Base-by-base conservation (phyloP, 1,139 yeast species). In the Blastobotrys capitulatus region DNA sequence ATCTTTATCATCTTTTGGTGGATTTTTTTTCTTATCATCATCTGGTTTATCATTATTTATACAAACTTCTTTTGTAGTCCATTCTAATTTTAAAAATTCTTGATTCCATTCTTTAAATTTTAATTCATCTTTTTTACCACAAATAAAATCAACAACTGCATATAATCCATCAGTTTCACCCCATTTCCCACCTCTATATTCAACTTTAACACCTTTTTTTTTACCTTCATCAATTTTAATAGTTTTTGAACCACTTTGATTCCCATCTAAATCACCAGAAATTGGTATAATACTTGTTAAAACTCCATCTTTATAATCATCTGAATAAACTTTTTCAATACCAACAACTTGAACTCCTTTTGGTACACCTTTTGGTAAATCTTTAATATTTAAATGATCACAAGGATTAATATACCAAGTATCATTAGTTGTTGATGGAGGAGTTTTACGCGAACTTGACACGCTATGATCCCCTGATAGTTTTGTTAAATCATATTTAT, bases 401-500 rank as follows among this genome's bases (percentile, higher is more conserved):
- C 95, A 87, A 12, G 88, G 73, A 43, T 87, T 84, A 44, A 89
- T 60, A 60, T 74, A 79, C 90, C 96, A 86, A 2, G 79, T 74
- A 36, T 74, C 67, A 47, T 72, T 75, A 1, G 87, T 80, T 41
- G 67, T 70, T 6, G 90, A 77, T 2, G 97, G 97, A 25, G 97
- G 97, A 13, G 96, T 86, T 44, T 76, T 77, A 10, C 16, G 8
- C 31, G 72, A 59, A 5, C 60, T 50, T 8, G 72, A 60, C 16
- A 71, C 70, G 2, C 67, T 57, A 57, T 78, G 77, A 6, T 72
- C 62, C 2, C 86, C 86, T 43, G 72, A 72, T 40, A 82, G 67
- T 19, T 69, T 59, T 6, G 59, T 54, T 41, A 69, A 57, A 48
- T 72, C 75, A 56, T 79, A 73, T 49, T 74, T 66, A 58, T 69